Conservation (phyloP, 768 basidiomycete species). For the Mycena vitilis region DNA sequence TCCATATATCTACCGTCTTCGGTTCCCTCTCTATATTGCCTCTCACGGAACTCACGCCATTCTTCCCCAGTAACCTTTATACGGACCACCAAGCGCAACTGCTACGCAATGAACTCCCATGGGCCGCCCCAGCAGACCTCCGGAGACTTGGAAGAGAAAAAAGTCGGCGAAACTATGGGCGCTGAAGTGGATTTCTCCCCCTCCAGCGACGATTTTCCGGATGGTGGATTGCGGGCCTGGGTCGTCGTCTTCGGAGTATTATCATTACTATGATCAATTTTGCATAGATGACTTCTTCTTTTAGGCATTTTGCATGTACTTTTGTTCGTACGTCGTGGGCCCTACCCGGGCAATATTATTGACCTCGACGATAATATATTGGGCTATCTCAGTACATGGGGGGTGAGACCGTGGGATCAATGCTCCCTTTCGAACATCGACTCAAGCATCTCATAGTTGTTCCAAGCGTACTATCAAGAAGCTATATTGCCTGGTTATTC, state of each 20-base stretch:
- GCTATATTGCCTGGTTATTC: constrained; percentile 2
- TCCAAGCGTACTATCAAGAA: constrained; percentile 13
- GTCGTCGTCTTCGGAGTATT: constrained; percentile 6
- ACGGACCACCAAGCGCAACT: no score
- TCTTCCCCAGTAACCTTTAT: no score
- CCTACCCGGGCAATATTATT: not conserved
- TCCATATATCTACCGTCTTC: no score
- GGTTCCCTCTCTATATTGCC: no score
- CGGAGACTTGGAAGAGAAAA: no score
- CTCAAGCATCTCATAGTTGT: not conserved
- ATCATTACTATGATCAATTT: not conserved
- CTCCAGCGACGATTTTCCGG: not conserved
- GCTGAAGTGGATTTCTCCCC: no score
- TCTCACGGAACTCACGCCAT: no score
- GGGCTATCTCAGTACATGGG: constrained; percentile 9
- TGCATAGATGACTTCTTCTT: not conserved
- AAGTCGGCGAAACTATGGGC: no score
- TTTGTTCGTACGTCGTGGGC: not conserved
- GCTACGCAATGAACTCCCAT: no score
- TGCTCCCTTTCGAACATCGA: not conserved
- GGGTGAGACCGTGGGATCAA: not conserved
- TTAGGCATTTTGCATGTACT: constrained; percentile 4
- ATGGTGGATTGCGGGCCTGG: constrained; percentile 5
- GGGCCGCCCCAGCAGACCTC: no score
- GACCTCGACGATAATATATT: not conserved